A percentile compares a stretch with the other conserved stretches of the same genome.
phyloP scores from a whole-genome alignment of 2,329 filamentous ascomycete species.

The Arthrinium phaeospermum region DNA sequence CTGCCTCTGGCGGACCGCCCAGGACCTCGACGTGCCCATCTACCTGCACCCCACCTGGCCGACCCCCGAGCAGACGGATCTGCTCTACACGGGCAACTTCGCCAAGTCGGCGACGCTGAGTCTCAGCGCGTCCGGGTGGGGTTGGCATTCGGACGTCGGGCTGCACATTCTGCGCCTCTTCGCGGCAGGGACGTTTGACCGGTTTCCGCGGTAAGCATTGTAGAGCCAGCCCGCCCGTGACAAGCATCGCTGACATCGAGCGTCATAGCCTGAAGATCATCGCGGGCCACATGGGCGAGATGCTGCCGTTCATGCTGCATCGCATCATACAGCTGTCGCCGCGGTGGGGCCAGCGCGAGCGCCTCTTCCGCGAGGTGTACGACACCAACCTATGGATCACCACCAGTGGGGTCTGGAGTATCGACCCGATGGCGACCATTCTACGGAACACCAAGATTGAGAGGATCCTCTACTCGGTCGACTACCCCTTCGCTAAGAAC shows the following conservation, averaged over 20 bases:
- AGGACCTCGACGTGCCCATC: constrained; percentile 54
- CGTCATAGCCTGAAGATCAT: constrained; percentile 40
- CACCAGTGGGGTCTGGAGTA: constrained; percentile 58
- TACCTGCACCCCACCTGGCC: constrained; percentile 56
- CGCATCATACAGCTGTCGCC: constrained; percentile 43
- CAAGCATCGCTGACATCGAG: too few relatives aligned
- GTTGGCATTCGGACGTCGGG: constrained; percentile 44
- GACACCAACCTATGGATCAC: constrained; percentile 63
- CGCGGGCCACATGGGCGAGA: constrained; percentile 49
- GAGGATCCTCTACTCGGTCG: constrained; percentile 60
- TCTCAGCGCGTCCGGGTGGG: constrained; percentile 36
- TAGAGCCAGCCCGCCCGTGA: too few relatives aligned
- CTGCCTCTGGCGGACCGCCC: constrained; percentile 40
- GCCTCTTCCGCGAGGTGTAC: constrained; percentile 56
- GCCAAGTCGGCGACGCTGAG: constrained; percentile 32
- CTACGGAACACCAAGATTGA: constrained; percentile 53
- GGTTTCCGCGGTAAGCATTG: constrained; percentile 34
- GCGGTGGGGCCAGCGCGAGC: constrained; percentile 37
- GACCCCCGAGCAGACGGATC: constrained; percentile 37
- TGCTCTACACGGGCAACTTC: constrained; percentile 40
- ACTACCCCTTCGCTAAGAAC: constrained; percentile 61
- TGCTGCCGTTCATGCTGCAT: constrained; percentile 61
- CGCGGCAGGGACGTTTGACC: constrained; percentile 39
- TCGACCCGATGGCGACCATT: constrained; percentile 52
- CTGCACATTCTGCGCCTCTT: constrained; percentile 41